Conservation (phyloP, 2,329 filamentous ascomycete genomes). For the Pestalotiopsis sp. region DNA sequence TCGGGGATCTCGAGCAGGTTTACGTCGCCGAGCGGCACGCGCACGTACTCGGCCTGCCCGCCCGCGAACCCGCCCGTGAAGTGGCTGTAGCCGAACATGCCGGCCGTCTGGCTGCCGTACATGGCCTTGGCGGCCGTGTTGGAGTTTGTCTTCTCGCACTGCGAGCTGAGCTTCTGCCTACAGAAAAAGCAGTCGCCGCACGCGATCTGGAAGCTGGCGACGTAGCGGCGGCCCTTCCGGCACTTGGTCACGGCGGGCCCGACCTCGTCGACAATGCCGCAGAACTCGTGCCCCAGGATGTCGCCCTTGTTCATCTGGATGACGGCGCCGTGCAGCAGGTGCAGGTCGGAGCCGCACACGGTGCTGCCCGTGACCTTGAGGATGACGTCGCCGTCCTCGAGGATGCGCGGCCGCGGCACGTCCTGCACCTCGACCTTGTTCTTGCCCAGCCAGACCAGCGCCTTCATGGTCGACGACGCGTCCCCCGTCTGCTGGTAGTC, state of each 20-base stretch:
- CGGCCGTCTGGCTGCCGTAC: slow-evolving; percentile 78
- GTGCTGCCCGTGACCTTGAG: slow-evolving; percentile 72
- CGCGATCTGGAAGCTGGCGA: slow-evolving; percentile 86
- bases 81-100: slow-evolving; percentile 74
- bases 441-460: slow-evolving; percentile 81
- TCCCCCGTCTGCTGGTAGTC: slow-evolving; percentile 56
- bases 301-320: slow-evolving; percentile 65
- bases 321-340: slow-evolving; percentile 58
- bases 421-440: slow-evolving; percentile 73
- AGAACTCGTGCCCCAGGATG: slow-evolving; percentile 68
- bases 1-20: slow-evolving; percentile 81
- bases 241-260: slow-evolving; percentile 58
- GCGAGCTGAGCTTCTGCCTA: slow-evolving; percentile 74
- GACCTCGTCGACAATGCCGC: slow-evolving; percentile 56
- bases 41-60: slow-evolving; percentile 84
- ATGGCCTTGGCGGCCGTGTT: slow-evolving; percentile 73
- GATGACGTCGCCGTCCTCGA: slow-evolving; percentile 78
- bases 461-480: slow-evolving; percentile 70
- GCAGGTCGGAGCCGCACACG: slow-evolving; percentile 61
- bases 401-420: slow-evolving; percentile 69
- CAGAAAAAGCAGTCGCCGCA: slow-evolving; percentile 76
- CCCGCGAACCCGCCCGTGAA: slow-evolving; percentile 88
- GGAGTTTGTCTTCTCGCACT: slow-evolving; percentile 79
- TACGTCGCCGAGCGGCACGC: slow-evolving; percentile 78
- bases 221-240: slow-evolving; percentile 68